Evolutionary conservation across 441 rosid genomes (phyloP).

Genomic region (Pelargonium australe): DNA sequence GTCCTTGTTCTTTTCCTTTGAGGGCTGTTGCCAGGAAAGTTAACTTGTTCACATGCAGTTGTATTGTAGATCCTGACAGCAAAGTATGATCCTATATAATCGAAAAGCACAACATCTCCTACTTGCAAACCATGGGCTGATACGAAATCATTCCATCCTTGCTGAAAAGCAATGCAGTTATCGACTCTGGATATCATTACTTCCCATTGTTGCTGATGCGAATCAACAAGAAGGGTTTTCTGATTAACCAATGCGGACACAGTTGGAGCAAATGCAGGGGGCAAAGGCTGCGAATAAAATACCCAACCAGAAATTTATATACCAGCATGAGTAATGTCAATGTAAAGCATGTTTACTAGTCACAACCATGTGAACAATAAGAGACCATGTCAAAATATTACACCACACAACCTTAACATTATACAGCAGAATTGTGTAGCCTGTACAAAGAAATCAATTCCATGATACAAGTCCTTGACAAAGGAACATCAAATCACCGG

Average conservation of each 20-base stretch:
- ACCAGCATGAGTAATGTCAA: not conserved
- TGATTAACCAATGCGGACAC: conserved; percentile 23
- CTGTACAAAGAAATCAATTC: too few relatives aligned
- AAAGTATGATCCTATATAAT: conserved; percentile 30
- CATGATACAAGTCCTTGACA: too few relatives aligned
- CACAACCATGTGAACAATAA: too few relatives aligned
- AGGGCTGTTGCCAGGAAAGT: conserved; percentile 11
- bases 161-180: conserved; percentile 25
- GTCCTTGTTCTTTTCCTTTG: conserved; percentile 18
- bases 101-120: conserved; percentile 35
- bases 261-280: conserved; percentile 30
- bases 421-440: too few relatives aligned
- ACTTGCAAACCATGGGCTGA: conserved; percentile 25
- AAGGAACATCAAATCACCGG: not conserved
- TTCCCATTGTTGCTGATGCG: conserved; percentile 27
- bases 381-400: too few relatives aligned
- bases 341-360: too few relatives aligned
- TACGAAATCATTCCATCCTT: conserved; percentile 38
- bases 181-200: conserved; percentile 21
- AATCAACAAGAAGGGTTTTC: conserved; percentile 31
- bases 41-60: conserved; percentile 22
- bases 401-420: too few relatives aligned
- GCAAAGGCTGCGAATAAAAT: conserved; percentile 29
- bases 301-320: not conserved
- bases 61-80: conserved; percentile 24